Evolutionary conservation across 169 alveolate genomes (phyloP), one percentile per base, ranked within the genome.

Genomic region (Besnoitia besnoiti): DNA sequence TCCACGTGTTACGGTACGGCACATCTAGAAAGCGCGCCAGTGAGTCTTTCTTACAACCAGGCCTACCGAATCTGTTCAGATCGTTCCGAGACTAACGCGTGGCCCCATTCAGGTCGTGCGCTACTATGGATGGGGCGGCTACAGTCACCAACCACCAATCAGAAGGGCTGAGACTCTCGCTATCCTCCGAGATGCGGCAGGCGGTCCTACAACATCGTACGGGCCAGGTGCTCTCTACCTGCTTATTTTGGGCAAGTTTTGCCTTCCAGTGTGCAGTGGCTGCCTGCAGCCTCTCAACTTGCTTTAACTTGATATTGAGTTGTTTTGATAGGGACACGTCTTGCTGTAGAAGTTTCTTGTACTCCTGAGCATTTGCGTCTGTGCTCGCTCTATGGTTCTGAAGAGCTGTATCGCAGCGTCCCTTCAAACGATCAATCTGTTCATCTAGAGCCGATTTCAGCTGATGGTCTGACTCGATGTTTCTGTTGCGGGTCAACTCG

Each of bases 221-320:
- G n/a, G n/a, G n/a, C n/a, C n/a, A n/a, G n/a, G 47, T 47, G 59
- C 30, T 21, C 37, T 94, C 75, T 21, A 67, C 92, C 79, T 76
- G 89, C 89, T 92, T 92, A 90, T 97, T 96, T 95, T 97, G 97
- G n/a, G 92, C 90, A 39, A 96, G 96, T 92, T 98, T 97, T n/a
- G 94, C 94, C 90, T 97, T 95, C 95, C 96, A 94, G 84, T 95
- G 95, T 27, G 92, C 96, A 16, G 97, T 96, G 39, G 93, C 92
- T 37, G 95, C 96, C 91, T 95, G 97, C 55, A 96, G 89, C 39
- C 96, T 91, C 49, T 95, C 97, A 51, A 98, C 96, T 87, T 95
- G 94, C 80, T 97, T 92, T 51, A 95, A 92, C 30, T 93, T 89
- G 87, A 94, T 91, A 33, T 95, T 96, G 80, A 97, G 97, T 46